A percentile compares a stretch with the other conserved stretches of the same genome.
phyloP scores from a whole-genome alignment of 805 yeast genomes.

The Lipomyces sp. region DNA sequence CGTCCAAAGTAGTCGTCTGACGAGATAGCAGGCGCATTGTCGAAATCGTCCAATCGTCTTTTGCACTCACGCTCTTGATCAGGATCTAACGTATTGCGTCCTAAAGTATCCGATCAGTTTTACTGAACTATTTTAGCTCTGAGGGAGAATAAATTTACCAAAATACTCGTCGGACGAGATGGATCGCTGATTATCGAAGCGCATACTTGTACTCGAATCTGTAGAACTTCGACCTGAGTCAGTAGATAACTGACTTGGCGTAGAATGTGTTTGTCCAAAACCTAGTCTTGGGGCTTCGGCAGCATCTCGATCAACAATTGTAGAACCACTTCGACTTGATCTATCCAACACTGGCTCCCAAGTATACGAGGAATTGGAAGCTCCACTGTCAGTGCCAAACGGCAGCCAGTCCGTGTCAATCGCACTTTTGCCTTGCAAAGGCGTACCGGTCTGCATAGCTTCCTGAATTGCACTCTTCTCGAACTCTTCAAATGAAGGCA shows the following conservation, averaged over 20 bases:
- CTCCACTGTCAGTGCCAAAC: not conserved
- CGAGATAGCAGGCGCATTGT: constrained; percentile 89
- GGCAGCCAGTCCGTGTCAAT: constrained; percentile 2
- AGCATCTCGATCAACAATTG: not conserved
- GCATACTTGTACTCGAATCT: constrained; percentile 3
- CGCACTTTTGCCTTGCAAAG: not conserved
- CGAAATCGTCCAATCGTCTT: constrained; percentile 59
- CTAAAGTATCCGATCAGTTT: not conserved
- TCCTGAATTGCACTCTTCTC: constrained; percentile 83
- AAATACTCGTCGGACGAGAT: constrained; percentile 33
- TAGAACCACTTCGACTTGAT: not conserved
- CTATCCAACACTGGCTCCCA: not conserved
- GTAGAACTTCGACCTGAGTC: constrained; percentile 1
- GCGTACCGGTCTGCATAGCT: constrained; percentile 51
- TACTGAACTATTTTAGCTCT: not conserved
- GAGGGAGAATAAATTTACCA: constrained; percentile 4
- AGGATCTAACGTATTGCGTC: not conserved
- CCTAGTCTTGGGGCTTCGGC: constrained; percentile 61
- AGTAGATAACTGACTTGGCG: not conserved
- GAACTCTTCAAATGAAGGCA: constrained; percentile 56
- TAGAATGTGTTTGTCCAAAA: constrained; percentile 72
- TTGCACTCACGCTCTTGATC: constrained; percentile 11
- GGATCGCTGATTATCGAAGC: constrained; percentile 10
- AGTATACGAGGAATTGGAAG: not conserved
- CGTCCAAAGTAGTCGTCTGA: constrained; percentile 96